Base-by-base conservation (phyloP, 169 alveolate species). In the Babesia caballi region DNA sequence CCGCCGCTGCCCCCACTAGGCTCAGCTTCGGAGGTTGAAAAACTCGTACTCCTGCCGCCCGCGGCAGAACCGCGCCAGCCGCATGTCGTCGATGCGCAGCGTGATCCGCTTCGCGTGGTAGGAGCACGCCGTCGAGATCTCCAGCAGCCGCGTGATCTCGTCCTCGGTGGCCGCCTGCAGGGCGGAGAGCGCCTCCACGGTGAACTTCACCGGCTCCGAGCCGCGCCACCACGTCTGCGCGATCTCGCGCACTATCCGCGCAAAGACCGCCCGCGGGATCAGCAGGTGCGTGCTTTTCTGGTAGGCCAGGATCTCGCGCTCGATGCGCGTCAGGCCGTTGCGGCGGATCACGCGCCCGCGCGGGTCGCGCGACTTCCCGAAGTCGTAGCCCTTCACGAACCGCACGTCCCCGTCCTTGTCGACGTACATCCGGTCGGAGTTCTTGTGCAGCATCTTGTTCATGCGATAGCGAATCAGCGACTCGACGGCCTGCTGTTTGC, bases 131-230 rank as follows among this genome's bases (percentile, higher is more conserved):
- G 88, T 81, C 11, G 88, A 81, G 21, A 71, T 81, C 41, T 81
- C 88, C 15, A 81, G 67, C 12, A 81, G 54, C 15, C 72, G 51
- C 4, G 74, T 81, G 21, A 81, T 81, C 44, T 81, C 88, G 25
- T 81, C 88, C 51, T 81, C 88, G 9, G 88, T 71, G n/a, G 88
- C 88, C 17, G 82, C 80, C 52, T 81, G 88, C 12, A 81, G 67
- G 0, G 88, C 88, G 2, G 88, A 46, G 30, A 81, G 76, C 9
- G 88, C 88, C 66, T 81, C 88, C 33, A 81, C 88, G 15, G 88
- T 81, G 81, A 81, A 81, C 66, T 72, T 69, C 2, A 81, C 71
- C 17, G 69, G 83, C 40, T 73, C 88, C 15, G 61, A 61, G 12
- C 88, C 88, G n/a, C 51, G 8, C 66, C 60, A 81, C 83, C 88